Base-by-base conservation (phyloP, 116 monocot genomes). In the Iris pallida region DNA sequence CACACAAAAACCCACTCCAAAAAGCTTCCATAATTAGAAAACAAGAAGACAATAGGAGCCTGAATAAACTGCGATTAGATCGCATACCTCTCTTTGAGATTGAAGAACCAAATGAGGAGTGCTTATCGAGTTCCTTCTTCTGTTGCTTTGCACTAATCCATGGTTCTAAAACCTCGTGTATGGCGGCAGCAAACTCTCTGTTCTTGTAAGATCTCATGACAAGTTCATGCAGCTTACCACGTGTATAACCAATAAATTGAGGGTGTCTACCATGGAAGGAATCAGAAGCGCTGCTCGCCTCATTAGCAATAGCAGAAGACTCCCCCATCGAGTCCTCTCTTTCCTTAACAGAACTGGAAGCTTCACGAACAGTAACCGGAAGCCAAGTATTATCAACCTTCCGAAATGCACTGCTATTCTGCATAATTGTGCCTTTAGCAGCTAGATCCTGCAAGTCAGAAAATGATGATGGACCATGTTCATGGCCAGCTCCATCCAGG, bases 201-300 rank as follows among this genome's bases (percentile, higher is more conserved):
- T 86, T 99, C 78, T 88, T 99, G 80, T 76, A 99, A 72, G 88
- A 90, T 74, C 86, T 99, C 99, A 99, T 99, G 53, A 93, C 88
- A 59, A 99, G 83, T 66, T 93, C 99, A 81, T 99, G 93, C 58
- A 99, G 73, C 75, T 88, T 99, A 40, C 99, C 99, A 71, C 82
- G 80, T 42, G 74, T 84, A 76, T 88, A 99, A n/a, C 93, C 99
- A 72, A 90, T 76, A 68, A 90, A 99, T 61, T 99, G 99, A 40
- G 99, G 99, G 73, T 93, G 77, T 42, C 40, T 68, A n/a, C 47
- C 45, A 47, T 90, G 87, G 71, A 99, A 93, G 63, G 78, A 73
- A 68, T 47, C 5, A 64, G 56, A 45, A 55, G 54, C 45, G 30
- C 30, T 30, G 30, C 30, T 30, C 30, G 3, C 30, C 30, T 30